Evolutionary conservation across 2,329 filamentous ascomycete genomes (phyloP).

Genomic region (Cadophora sp.): DNA sequence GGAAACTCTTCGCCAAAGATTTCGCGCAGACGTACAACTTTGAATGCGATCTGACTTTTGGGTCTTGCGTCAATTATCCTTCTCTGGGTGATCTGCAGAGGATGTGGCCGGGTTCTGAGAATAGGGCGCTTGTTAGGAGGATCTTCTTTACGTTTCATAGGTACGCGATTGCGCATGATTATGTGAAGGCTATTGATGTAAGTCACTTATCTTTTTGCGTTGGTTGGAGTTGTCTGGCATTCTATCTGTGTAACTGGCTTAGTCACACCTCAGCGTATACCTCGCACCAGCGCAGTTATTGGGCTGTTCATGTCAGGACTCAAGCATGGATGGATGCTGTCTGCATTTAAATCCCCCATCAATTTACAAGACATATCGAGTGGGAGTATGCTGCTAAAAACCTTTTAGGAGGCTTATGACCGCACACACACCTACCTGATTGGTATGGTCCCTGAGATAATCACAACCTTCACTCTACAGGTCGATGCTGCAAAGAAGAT

Average conservation of each 20-base stretch:
- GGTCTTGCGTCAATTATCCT: slow-evolving; percentile 19
- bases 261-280: too few relatives aligned
- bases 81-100: slow-evolving; percentile 14
- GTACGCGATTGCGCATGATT: slow-evolving; percentile 13
- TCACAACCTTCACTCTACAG: slow-evolving; percentile 15
- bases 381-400: not conserved
- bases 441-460: slow-evolving; percentile 19
- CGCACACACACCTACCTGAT: slow-evolving; percentile 9
- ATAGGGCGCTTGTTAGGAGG: slow-evolving; percentile 20
- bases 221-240: not conserved
- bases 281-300: too few relatives aligned
- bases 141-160: slow-evolving; percentile 24
- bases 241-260: too few relatives aligned
- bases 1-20: slow-evolving; percentile 21
- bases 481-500: not conserved
- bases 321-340: too few relatives aligned
- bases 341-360: too few relatives aligned
- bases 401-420: slow-evolving; percentile 13
- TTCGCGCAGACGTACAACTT: slow-evolving; percentile 21
- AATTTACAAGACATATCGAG: too few relatives aligned
- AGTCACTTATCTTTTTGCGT: not conserved
- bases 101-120: slow-evolving; percentile 6
- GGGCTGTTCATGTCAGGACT: too few relatives aligned
- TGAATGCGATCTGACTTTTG: slow-evolving; percentile 21
- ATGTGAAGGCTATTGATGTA: slow-evolving; percentile 20